Evolutionary conservation across 2,329 filamentous ascomycete species (phyloP), one percentile per base, ranked within the genome.

Genomic region (Penicillium sp.): DNA sequence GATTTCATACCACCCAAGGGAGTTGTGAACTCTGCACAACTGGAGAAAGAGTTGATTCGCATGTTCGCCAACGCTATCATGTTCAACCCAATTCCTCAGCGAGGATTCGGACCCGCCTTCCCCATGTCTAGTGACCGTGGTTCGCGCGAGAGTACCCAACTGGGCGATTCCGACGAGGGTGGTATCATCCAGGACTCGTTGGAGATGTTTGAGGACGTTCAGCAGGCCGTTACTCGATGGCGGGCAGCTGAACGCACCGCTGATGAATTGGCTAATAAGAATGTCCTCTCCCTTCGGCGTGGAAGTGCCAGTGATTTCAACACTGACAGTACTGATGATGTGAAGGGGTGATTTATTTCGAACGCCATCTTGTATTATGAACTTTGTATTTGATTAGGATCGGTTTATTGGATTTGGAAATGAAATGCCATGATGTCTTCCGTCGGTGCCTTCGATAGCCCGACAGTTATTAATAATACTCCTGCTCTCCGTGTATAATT

Each of bases 1-100:
- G 91, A 97, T 56, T 80, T 96, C 27, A 82, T 93, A 2, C 91
- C 93, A 2, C 93, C 94, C 0, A 90, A 87, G 66, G 91, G 87
- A 21, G 96, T 97, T 66, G 90, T 97, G 74, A 97, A 97, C 74
- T 92, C 90, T 50, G 86, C 89, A 1, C 94, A 97, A 72, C 82
- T 97, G 16, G 93, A 97, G 75, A 91, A 92, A 64, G 93, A 97
- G 72, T 79, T 97, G 11, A 91, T 95, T 66, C 90, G 95, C 67
- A 97, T 97, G 90, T 96, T 97, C 73, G 91, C 92, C 64, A 97
- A 97, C 69, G 93, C 94, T 19, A 89, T 97, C 75, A 97, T 99
- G 94, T 99, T 96, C 79, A 97, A 97, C 67, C 87, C 90, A 0
- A 91, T 96, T 60, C 87, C 88, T 0, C 81, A 89, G 63, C 84